Conservation (phyloP, 495 filamentous ascomycete genomes). For the Daldinia childiae region DNA sequence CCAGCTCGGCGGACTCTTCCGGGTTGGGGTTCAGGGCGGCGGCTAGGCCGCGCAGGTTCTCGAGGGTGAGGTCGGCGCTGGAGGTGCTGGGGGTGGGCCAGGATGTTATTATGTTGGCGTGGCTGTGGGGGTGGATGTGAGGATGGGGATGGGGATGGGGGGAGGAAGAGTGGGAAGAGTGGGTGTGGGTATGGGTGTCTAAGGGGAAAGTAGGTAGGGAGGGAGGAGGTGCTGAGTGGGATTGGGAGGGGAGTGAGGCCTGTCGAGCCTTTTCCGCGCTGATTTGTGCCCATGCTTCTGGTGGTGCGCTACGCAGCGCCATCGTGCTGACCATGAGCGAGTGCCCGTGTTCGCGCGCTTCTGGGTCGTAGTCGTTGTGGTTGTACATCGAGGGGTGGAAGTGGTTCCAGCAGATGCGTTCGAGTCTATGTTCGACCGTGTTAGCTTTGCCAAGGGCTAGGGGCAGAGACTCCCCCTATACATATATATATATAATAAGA, state of each 20-base stretch:
- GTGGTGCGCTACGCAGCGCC: constrained; percentile 49
- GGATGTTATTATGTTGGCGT: too few species aligned
- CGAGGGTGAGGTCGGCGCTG: constrained; percentile 45
- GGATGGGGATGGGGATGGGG: constrained; percentile 3
- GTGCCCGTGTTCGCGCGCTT: constrained; percentile 50
- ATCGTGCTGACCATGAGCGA: constrained; percentile 57
- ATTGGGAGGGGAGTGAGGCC: neutral
- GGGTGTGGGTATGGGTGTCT: too few species aligned
- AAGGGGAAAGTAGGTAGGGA: neutral
- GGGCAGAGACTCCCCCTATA: too few species aligned
- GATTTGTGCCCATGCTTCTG: constrained; percentile 39
- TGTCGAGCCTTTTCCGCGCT: constrained; percentile 24
- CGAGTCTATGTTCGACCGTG: constrained; percentile 47
- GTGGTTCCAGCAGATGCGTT: constrained; percentile 61
- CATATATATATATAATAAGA: neutral
- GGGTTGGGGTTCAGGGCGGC: constrained; percentile 45
- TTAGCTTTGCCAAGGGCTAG: neutral
- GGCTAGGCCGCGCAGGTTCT: constrained; percentile 52
- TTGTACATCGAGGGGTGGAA: constrained; percentile 49
- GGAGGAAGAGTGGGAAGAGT: neutral
- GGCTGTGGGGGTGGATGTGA: too few species aligned
- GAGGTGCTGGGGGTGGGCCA: constrained; percentile 3
- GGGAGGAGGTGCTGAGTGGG: constrained; percentile 5
- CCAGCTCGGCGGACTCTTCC: constrained; percentile 48
- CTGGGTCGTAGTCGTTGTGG: constrained; percentile 38